phyloP scores from a whole-genome alignment of 202 grass and related monocot genomes.

The Setaria viridis region DNA sequence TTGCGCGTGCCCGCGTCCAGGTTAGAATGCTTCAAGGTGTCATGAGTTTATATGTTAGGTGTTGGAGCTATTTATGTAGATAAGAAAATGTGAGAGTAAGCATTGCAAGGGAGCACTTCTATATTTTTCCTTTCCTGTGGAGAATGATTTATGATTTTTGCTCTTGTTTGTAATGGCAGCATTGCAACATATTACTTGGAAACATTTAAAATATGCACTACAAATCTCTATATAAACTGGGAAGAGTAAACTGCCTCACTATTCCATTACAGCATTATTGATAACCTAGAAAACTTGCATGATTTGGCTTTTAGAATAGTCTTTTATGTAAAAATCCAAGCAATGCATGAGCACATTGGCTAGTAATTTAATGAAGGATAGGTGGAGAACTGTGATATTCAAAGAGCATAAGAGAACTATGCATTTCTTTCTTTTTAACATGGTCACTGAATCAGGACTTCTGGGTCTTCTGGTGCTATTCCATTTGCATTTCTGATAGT shows the following conservation, averaged over 20 bases:
- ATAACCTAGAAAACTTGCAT: not conserved
- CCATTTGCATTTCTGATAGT: not conserved
- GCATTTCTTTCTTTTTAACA: constrained; percentile 13
- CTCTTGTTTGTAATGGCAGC: not conserved
- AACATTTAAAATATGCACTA: not conserved
- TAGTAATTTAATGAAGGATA: not conserved
- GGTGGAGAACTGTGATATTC: not conserved
- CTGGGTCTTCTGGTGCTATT: not conserved
- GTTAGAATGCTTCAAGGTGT: not conserved
- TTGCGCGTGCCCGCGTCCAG: not conserved
- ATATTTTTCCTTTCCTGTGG: not conserved
- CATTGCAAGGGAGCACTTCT: not conserved
- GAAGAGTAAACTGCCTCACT: not conserved
- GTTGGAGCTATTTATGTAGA: not conserved
- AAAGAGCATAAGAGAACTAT: not conserved
- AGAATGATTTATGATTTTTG: not conserved
- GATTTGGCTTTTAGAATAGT: not conserved
- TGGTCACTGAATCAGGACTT: not conserved
- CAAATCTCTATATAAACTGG: not conserved
- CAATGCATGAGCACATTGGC: not conserved
- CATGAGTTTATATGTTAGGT: not conserved
- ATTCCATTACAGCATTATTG: not conserved
- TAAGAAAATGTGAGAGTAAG: not conserved
- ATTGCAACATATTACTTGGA: not conserved
- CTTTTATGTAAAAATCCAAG: not conserved